These are phyloP conservation scores for Colletotrichum sp. DNA, from an alignment of 2,329 filamentous ascomycete species.

Conservation along the genomic window DNA sequence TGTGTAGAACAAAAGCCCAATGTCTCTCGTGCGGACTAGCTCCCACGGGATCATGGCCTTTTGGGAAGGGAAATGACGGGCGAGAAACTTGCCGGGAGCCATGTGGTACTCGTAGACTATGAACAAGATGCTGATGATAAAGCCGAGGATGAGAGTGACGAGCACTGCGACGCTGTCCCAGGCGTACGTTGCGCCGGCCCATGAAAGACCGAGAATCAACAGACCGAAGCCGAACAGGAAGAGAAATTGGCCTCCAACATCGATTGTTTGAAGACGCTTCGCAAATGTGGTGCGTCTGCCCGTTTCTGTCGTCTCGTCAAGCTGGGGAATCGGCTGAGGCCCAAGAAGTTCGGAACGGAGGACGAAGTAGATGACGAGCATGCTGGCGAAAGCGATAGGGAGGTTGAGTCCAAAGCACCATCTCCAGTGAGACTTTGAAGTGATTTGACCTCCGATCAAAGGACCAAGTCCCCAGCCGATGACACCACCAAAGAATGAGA, in stretches of 20 bases:
- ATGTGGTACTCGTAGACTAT: conserved; percentile 60
- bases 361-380: conserved; percentile 59
- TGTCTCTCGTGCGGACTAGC: conserved; percentile 61
- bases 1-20: conserved; percentile 64
- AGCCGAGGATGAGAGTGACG: conserved; percentile 50
- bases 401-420: conserved; percentile 71
- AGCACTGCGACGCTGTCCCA: conserved; percentile 56
- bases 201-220: conserved; percentile 58
- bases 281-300: conserved; percentile 37
- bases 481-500: conserved; percentile 62
- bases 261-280: conserved; percentile 56
- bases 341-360: conserved; percentile 64
- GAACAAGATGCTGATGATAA: conserved; percentile 43
- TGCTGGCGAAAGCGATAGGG: conserved; percentile 55
- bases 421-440: conserved; percentile 57
- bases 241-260: conserved; percentile 58
- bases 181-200: conserved; percentile 57
- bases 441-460: conserved; percentile 63
- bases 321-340: conserved; percentile 50
- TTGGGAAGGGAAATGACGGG: conserved; percentile 55
- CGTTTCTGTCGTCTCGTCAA: conserved; percentile 40
- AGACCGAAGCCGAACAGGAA: conserved; percentile 60
- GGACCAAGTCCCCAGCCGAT: conserved; percentile 63
- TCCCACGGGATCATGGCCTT: conserved; percentile 68
- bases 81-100: conserved; percentile 49